phyloP scores from a whole-genome alignment of 257 asterid genomes.

The Solanum virginianum region DNA sequence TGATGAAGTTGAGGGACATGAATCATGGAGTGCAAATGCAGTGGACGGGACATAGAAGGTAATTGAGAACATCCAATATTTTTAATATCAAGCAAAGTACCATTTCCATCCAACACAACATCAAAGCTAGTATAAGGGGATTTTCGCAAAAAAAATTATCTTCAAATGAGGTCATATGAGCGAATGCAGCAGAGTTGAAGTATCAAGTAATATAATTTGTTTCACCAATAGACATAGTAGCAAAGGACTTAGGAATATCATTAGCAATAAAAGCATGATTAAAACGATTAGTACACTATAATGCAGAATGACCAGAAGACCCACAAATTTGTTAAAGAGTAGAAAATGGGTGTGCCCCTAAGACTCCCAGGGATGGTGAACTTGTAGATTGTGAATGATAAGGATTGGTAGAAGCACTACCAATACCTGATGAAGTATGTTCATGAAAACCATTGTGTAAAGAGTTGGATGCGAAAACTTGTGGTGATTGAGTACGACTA shows the following conservation, averaged over 20 bases:
- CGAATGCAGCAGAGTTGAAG: not conserved
- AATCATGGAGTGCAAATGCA: not conserved
- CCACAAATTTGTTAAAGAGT: not conserved
- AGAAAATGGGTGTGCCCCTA: not conserved
- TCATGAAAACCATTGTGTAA: not conserved
- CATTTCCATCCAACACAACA: too few relatives aligned
- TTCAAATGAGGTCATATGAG: not conserved
- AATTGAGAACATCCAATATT: too few relatives aligned
- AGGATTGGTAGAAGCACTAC: not conserved
- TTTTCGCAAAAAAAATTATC: not conserved
- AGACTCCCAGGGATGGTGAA: not conserved
- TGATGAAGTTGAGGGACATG: too few relatives aligned
- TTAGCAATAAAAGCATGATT: not conserved
- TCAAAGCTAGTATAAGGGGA: not conserved
- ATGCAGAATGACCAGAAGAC: not conserved
- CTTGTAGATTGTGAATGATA: not conserved
- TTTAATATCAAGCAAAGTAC: too few relatives aligned
- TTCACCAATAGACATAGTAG: not conserved
- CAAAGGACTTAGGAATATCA: not conserved
- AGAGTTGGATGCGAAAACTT: not conserved
- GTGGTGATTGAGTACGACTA: too few relatives aligned
- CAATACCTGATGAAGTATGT: not conserved
- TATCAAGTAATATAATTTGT: not conserved
- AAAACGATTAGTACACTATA: not conserved
- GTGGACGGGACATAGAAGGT: too few relatives aligned